These are phyloP conservation scores for Metarhizium sp. DNA, from an alignment of 2,329 filamentous ascomycete genomes.

Conservation along the genomic window DNA sequence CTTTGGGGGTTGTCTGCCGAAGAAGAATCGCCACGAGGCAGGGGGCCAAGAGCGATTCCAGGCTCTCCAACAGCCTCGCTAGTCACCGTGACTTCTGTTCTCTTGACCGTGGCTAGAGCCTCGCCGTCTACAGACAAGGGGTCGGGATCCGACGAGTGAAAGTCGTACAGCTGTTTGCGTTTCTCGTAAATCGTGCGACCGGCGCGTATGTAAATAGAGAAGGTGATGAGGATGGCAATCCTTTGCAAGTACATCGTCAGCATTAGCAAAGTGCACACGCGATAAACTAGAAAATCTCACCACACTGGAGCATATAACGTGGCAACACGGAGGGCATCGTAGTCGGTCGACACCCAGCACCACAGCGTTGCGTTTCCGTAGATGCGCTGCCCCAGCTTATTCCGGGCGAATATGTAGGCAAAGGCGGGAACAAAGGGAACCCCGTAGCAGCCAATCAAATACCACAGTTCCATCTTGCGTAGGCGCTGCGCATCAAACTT, in stretches of 20 bases:
- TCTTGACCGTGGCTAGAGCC: too few species aligned
- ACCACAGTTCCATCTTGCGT: slow-evolving; percentile 56
- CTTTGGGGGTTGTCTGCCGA: too few species aligned
- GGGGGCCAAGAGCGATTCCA: too few species aligned
- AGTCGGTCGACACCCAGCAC: slow-evolving; percentile 62
- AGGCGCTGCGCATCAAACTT: slow-evolving; percentile 55
- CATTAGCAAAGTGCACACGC: not conserved
- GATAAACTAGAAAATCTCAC: slow-evolving; percentile 6
- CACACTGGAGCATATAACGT: slow-evolving; percentile 63
- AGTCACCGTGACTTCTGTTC: too few species aligned
- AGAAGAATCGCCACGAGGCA: too few species aligned
- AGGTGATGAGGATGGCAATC: too few species aligned
- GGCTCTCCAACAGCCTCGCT: too few species aligned
- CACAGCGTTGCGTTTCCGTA: slow-evolving; percentile 67
- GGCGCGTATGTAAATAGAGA: too few species aligned
- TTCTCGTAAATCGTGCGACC: too few species aligned
- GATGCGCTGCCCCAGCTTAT: slow-evolving; percentile 38
- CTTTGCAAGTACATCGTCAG: not conserved
- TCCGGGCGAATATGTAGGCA: slow-evolving; percentile 50
- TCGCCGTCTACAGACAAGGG: too few species aligned
- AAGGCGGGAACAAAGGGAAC: slow-evolving; percentile 57
- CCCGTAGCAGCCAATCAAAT: slow-evolving; percentile 58
- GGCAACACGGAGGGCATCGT: slow-evolving; percentile 58
- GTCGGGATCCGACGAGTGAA: too few species aligned
- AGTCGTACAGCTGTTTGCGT: too few species aligned